Conservation (phyloP, 139 green algal species). For the Spirogloea muscicola region DNA sequence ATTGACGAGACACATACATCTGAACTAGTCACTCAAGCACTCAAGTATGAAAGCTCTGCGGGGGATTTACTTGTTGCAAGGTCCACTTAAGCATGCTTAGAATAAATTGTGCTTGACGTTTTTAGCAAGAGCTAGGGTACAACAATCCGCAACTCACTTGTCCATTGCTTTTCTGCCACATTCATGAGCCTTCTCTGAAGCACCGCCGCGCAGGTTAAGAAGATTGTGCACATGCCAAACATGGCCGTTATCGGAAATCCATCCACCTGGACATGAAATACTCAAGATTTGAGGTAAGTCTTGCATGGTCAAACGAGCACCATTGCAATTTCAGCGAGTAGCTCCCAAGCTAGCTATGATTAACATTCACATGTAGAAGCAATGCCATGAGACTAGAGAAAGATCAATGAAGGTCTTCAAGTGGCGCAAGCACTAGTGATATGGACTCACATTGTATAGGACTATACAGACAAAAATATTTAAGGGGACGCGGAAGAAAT, state of each 20-base stretch:
- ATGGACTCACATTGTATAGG: slow-evolving; percentile 79
- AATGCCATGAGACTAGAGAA: not conserved
- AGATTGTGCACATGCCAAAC: slow-evolving; percentile 88
- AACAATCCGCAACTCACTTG: too few relatives aligned
- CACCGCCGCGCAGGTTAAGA: slow-evolving; percentile 61
- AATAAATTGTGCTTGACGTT: too few relatives aligned
- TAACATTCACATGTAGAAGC: not conserved
- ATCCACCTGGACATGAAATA: slow-evolving; percentile 47
- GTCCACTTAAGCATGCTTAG: too few relatives aligned
- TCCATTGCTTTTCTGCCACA: too few relatives aligned
- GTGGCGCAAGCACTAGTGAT: not conserved
- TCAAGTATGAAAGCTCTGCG: too few relatives aligned
- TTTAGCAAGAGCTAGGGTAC: too few relatives aligned
- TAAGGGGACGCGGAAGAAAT: slow-evolving; percentile 95
- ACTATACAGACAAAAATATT: slow-evolving; percentile 96
- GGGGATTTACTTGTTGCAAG: too few relatives aligned
- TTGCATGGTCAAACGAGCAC: not conserved
- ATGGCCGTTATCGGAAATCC: slow-evolving; percentile 77
- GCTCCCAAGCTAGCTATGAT: slow-evolving; percentile 4
- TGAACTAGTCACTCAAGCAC: too few relatives aligned
- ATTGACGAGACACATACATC: too few relatives aligned
- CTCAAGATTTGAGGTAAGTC: not conserved
- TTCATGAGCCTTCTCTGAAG: slow-evolving; percentile 36
- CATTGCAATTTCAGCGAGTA: not conserved
- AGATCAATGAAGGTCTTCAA: not conserved